Conservation (phyloP, 352 stramenopile species). For the Phytophthora pluvialis region DNA sequence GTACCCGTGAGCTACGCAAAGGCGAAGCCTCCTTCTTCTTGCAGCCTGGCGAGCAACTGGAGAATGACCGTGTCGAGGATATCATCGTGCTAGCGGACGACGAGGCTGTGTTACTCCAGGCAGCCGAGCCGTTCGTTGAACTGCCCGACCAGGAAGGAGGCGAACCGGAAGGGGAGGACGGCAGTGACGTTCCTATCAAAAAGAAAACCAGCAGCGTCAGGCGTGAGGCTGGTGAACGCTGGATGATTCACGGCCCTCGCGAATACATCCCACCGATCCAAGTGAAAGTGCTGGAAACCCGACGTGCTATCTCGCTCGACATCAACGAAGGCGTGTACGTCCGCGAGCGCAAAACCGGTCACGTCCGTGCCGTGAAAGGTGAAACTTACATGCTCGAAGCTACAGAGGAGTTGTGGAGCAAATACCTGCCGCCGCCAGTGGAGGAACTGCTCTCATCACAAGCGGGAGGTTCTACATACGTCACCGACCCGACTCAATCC, state of each 20-base stretch:
- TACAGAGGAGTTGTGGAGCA: slow-evolving; percentile 78
- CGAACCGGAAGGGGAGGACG: slow-evolving; percentile 30
- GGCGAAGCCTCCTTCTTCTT: slow-evolving; percentile 82
- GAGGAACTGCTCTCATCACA: slow-evolving; percentile 70
- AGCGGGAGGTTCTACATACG: slow-evolving; percentile 61
- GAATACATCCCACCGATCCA: slow-evolving; percentile 85
- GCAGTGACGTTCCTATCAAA: neutral
- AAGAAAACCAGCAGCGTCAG: slow-evolving; percentile 37
- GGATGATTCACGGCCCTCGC: slow-evolving; percentile 82
- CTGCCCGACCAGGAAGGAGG: slow-evolving; percentile 24
- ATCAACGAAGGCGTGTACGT: slow-evolving; percentile 86
- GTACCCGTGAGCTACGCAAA: slow-evolving; percentile 75
- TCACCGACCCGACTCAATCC: slow-evolving; percentile 50
- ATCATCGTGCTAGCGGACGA: slow-evolving; percentile 76
- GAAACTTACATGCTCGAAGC: slow-evolving; percentile 87
- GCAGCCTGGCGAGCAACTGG: slow-evolving; percentile 62
- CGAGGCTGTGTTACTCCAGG: slow-evolving; percentile 80
- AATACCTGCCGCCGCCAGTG: slow-evolving; percentile 66
- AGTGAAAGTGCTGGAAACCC: slow-evolving; percentile 79
- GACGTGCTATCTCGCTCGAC: slow-evolving; percentile 77
- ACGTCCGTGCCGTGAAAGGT: slow-evolving; percentile 75
- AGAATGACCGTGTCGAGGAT: slow-evolving; percentile 68
- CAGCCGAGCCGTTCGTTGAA: slow-evolving; percentile 70
- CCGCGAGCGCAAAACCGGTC: slow-evolving; percentile 75
- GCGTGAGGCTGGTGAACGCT: slow-evolving; percentile 72